Percentiles rank a stretch among this genome's conserved stretches.
Conservation (phyloP, 441 rosid genomes). For the Flueggea neowawraea region DNA sequence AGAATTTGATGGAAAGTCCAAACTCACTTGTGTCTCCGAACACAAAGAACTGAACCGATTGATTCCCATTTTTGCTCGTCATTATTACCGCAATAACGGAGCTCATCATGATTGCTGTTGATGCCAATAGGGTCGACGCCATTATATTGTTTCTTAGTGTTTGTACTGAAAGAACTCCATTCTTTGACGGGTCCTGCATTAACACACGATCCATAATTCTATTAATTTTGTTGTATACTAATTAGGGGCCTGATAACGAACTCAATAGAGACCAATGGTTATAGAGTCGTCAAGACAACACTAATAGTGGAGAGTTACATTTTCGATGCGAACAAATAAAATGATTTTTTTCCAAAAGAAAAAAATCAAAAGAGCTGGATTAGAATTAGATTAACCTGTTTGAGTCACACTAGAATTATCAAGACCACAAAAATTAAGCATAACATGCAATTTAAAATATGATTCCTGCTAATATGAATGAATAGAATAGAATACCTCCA, state of each 20-base stretch:
- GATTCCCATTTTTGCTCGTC: constrained; percentile 30
- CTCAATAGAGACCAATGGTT: too few species aligned
- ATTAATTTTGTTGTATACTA: background rate
- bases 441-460: too few species aligned
- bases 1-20: constrained; percentile 65
- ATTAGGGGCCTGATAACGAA: background rate
- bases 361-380: too few species aligned
- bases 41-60: constrained; percentile 12
- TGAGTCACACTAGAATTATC: too few species aligned
- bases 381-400: too few species aligned
- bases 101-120: constrained; percentile 83
- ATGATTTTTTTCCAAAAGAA: too few species aligned
- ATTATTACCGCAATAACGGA: constrained; percentile 73
- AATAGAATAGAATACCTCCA: constrained; percentile 44
- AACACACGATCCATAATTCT: background rate
- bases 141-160: constrained; percentile 89
- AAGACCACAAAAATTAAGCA: background rate
- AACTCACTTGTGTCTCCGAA: constrained; percentile 60
- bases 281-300: too few species aligned
- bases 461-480: too few species aligned
- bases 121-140: constrained; percentile 91
- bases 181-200: constrained; percentile 58
- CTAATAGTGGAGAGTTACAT: too few species aligned
- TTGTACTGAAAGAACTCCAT: constrained; percentile 86
- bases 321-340: too few species aligned